phyloP scores from a whole-genome alignment of 2,329 filamentous ascomycete genomes.

The Pseudopithomyces chartarum region DNA sequence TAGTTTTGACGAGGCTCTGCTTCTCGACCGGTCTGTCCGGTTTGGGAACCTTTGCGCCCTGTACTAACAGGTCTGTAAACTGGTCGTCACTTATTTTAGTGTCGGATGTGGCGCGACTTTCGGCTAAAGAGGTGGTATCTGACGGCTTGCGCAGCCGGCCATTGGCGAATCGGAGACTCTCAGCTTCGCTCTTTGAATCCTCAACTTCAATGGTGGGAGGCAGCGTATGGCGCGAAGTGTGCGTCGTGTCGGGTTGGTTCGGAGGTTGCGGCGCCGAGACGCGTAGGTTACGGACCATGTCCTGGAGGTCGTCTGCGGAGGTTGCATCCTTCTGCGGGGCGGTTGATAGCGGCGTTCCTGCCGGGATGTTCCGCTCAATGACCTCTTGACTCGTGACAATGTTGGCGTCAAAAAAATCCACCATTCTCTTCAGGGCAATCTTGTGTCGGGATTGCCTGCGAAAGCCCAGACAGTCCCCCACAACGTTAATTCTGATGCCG shows the following conservation, averaged over 20 bases:
- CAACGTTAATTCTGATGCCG: constrained; percentile 82
- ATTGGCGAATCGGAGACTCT: constrained; percentile 13
- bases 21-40: constrained; percentile 16
- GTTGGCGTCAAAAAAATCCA: constrained; percentile 75
- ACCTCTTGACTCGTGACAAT: constrained; percentile 65
- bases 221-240: constrained; percentile 4
- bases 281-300: constrained; percentile 28
- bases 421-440: constrained; percentile 71
- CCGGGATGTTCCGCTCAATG: constrained; percentile 45
- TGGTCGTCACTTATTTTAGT: constrained; percentile 33
- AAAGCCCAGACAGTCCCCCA: constrained; percentile 89
- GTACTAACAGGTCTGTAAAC: constrained; percentile 32
- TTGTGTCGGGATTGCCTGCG: constrained; percentile 71
- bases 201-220: constrained; percentile 20
- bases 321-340: constrained; percentile 6
- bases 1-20: constrained; percentile 39
- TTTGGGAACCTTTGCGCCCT: constrained; percentile 26
- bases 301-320: constrained; percentile 25
- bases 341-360: neutral
- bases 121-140: constrained; percentile 25
- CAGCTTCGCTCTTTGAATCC: neutral
- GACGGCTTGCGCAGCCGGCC: constrained; percentile 29
- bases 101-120: constrained; percentile 23
- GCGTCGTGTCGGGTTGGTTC: neutral
- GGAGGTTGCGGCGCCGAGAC: constrained; percentile 18